These are phyloP conservation scores for Stenogyne calaminthoides DNA, from an alignment of 305 asterid genomes.

Conservation along the genomic window DNA sequence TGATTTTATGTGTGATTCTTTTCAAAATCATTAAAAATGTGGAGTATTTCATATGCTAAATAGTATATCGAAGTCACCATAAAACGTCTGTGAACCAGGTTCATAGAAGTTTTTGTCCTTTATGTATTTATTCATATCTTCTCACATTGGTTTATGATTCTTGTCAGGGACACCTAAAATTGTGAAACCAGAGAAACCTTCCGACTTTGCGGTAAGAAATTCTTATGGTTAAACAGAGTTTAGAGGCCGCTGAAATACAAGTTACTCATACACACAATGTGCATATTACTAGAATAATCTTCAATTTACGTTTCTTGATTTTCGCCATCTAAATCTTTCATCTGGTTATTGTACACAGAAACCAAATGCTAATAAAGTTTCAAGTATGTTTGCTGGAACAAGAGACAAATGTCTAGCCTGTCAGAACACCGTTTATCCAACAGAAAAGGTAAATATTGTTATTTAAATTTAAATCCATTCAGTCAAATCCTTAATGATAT, in stretches of 20 bases:
- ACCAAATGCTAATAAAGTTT: conserved; percentile 72
- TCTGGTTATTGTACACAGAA: conserved; percentile 49
- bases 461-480: not conserved
- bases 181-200: conserved; percentile 80
- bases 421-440: conserved; percentile 85
- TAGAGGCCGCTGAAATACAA: no score
- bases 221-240: not conserved
- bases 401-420: conserved; percentile 92
- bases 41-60: no score
- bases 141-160: conserved; percentile 14
- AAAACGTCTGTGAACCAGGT: no score
- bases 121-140: not conserved
- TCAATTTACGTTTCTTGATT: not conserved
- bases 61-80: no score
- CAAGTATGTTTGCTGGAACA: conserved; percentile 93
- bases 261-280: not conserved
- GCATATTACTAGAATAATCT: not conserved
- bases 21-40: no score
- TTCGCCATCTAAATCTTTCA: conserved; percentile 6
- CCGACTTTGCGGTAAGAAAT: conserved; percentile 59
- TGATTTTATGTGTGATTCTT: no score
- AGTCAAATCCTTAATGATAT: not conserved
- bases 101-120: not conserved
- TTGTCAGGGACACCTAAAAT: conserved; percentile 86
- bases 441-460: conserved; percentile 67